Evolutionary conservation across 1,284 basidiomycete species (phyloP), one percentile per base, ranked within the genome.

Genomic region (Naganishia cerealis): DNA sequence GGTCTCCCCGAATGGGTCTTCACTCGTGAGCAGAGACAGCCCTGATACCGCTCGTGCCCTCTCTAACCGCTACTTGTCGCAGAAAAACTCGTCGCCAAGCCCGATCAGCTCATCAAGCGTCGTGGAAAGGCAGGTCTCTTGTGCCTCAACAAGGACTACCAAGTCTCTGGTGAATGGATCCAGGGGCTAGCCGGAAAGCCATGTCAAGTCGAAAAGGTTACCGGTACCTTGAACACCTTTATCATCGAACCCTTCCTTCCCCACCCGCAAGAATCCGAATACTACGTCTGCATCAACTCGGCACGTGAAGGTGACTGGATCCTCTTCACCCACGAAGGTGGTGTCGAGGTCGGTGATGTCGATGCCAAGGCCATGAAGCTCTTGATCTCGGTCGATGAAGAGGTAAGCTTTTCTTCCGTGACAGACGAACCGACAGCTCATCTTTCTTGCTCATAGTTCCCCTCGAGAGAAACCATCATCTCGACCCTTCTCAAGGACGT

Each of bases 41-140:
- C 21, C 9, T 40, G 0, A 15, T 46, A 6, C 13, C 42, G n/a
- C 26, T 65, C n/a, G 6, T 29, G 1, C 39, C 46, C 61, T 15
- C 40, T 5, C 24, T 26, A 38, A 61, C 58, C 39, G 4, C 56
- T 18, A 24, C 46, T 9, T 24, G n/a, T 10, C 24, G 4, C 58
- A 55, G 77, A 88, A 75, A 92, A 93, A 85, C 90, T 94, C 78
- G 92, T 95, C 77, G 90, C 88, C 36, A 94, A 95, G 83, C 91
- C 91, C 59, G 96, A 99, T 84, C 94, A 98, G 84, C 89, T 99
- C 81, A 98, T 99, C 87, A 99, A 99, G 86, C 91, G 95, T 76
- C 90, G 96, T 75, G 96, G 96, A 76, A 99, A 99, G 87, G 93
- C 94, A 39, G 95, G 95, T 73, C 87, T 99, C 33, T 87, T 99